Conservation (phyloP, 139 green algal genomes). For the Dunaliella sp. region DNA sequence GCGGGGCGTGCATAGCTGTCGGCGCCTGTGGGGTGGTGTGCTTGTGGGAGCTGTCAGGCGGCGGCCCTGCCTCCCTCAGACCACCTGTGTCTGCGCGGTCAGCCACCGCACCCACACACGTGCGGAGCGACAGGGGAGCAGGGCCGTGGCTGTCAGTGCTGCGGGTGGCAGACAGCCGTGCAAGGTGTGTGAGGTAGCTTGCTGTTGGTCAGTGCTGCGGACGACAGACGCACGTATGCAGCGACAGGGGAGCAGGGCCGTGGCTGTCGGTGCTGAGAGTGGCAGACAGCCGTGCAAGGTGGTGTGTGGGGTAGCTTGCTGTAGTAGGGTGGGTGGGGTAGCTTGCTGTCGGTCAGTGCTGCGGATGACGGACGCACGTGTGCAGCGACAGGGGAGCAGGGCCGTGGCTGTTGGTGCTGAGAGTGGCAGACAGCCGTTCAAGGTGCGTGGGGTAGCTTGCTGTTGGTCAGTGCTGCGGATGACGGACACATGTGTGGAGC, state of each 20-base stretch:
- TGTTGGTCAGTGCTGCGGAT: neutral
- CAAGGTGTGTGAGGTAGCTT: slow-evolving; percentile 14
- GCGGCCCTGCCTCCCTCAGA: neutral
- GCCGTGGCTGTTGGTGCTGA: slow-evolving; percentile 29
- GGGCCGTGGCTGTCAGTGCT: slow-evolving; percentile 34
- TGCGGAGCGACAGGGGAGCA: neutral
- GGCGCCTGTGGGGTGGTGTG: slow-evolving; percentile 24
- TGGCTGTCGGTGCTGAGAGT: slow-evolving; percentile 30
- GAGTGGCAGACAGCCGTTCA: neutral
- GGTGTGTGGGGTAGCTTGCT: neutral
- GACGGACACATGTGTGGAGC: neutral
- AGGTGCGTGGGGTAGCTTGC: too few relatives aligned
- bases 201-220: neutral
- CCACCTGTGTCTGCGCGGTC: neutral
- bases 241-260: neutral
- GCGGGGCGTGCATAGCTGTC: slow-evolving; percentile 40
- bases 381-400: neutral
- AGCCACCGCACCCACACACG: neutral
- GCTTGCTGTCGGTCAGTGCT: neutral
- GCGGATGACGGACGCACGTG: neutral
- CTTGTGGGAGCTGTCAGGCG: slow-evolving; percentile 38
- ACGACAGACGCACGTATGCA: neutral
- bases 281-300: slow-evolving; percentile 15
- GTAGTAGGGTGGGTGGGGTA: too few relatives aligned
- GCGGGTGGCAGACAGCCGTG: neutral